These are phyloP conservation scores for Coemansia sp. DNA, from an alignment of 192 early-diverging fungal species.

Conservation along the genomic window DNA sequence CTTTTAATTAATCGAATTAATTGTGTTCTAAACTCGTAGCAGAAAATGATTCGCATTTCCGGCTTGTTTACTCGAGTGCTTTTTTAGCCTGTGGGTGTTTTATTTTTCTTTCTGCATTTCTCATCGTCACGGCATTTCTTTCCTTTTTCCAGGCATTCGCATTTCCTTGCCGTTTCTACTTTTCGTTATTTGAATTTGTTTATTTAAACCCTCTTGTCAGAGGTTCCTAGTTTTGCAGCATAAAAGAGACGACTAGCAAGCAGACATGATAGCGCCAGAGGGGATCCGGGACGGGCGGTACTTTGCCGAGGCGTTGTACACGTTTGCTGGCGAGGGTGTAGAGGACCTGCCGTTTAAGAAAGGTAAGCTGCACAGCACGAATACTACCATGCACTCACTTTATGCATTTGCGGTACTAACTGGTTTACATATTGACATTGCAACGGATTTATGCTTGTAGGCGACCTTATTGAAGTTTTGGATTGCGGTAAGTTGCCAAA, in stretches of 20 bases:
- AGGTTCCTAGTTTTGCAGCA: background rate
- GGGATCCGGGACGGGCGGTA: conserved; percentile 52
- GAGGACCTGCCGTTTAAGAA: conserved; percentile 57
- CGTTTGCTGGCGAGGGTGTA: conserved; percentile 54
- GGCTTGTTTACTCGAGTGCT: background rate
- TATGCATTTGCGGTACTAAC: conserved; percentile 2
- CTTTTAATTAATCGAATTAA: background rate
- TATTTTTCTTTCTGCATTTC: conserved; percentile 12
- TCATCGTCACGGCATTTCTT: conserved; percentile 10
- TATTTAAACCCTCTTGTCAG: background rate
- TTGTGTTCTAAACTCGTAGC: background rate
- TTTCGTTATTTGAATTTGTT: conserved; percentile 6
- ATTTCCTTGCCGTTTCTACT: background rate
- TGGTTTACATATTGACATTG: background rate
- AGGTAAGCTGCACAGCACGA: conserved; percentile 14
- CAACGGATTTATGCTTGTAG: conserved; percentile 11
- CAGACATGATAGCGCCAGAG: conserved; percentile 49
- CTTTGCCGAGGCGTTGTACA: conserved; percentile 56
- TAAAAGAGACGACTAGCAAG: background rate
- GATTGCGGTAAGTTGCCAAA: conserved; percentile 44
- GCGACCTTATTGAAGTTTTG: conserved; percentile 47
- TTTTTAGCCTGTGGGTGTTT: background rate
- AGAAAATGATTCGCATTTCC: conserved; percentile 9
- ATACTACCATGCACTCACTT: background rate
- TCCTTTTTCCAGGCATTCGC: conserved; percentile 5